A percentile compares a stretch with the other conserved stretches of the same genome.
These are phyloP conservation scores for Kodamaea kakaduensis DNA, from an alignment of 805 yeast genomes.

Conservation along the genomic window DNA sequence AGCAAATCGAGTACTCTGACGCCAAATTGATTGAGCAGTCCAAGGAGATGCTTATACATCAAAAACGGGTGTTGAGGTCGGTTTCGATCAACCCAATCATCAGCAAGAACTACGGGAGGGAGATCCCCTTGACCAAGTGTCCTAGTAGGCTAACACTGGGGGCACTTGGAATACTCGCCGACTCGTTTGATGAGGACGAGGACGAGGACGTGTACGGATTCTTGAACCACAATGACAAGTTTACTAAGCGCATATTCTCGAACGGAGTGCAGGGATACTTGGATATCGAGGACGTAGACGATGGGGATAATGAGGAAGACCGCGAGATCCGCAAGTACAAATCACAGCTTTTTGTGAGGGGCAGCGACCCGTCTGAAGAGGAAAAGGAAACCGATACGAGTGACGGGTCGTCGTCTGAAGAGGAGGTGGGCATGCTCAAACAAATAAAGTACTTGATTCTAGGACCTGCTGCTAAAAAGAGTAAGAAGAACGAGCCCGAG, in stretches of 20 bases:
- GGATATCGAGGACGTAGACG: conserved; percentile 19
- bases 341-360: conserved; percentile 26
- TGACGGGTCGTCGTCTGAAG: conserved; percentile 13
- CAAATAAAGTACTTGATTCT: conserved; percentile 34
- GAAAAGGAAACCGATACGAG: conserved; percentile 12
- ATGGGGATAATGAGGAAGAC: conserved; percentile 9
- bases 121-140: conserved; percentile 1
- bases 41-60: conserved; percentile 40
- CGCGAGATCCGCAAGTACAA: conserved; percentile 30
- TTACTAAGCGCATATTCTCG: conserved; percentile 24
- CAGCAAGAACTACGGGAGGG: conserved; percentile 13
- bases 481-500: conserved; percentile 20
- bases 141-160: conserved; percentile 6
- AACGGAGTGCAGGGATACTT: conserved; percentile 25
- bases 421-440: conserved; percentile 28
- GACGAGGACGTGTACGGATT: conserved; percentile 32
- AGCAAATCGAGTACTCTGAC: conserved; percentile 46
- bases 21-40: conserved; percentile 49
- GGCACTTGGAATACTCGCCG: conserved; percentile 7
- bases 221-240: conserved; percentile 23
- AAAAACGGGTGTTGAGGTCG: conserved; percentile 39
- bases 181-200: conserved; percentile 14
- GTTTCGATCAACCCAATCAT: conserved; percentile 29
- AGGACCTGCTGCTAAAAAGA: conserved; percentile 18
- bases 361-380: conserved; percentile 10